Percentiles rank a stretch among this genome's conserved stretches.
These are phyloP conservation scores for Ajuga chamaepitys DNA, from an alignment of 257 asterid genomes.

Conservation along the genomic window DNA sequence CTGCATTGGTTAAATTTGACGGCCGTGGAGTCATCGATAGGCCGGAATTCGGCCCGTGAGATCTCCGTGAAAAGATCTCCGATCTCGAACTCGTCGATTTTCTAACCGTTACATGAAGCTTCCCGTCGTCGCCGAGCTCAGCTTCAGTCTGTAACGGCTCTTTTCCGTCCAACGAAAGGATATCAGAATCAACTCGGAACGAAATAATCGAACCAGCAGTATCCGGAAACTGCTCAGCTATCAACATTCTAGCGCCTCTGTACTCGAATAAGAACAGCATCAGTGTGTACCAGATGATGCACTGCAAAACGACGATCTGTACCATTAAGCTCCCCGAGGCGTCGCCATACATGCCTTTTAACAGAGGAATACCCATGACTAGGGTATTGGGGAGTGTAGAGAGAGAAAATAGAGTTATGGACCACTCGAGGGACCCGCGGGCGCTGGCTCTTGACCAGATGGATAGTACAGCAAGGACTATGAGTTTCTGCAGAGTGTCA, in stretches of 20 bases:
- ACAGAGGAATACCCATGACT: constrained; percentile 63
- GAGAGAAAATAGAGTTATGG: constrained; percentile 58
- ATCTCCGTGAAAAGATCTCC: constrained; percentile 42
- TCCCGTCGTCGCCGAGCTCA: constrained; percentile 64
- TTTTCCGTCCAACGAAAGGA: constrained; percentile 49
- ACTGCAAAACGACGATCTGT: constrained; percentile 61
- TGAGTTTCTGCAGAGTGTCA: constrained; percentile 56
- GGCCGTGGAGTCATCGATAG: constrained; percentile 47
- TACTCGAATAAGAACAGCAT: constrained; percentile 62
- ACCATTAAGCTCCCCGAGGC: constrained; percentile 52
- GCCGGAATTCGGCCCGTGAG: constrained; percentile 37
- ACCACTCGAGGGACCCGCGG: constrained; percentile 61
- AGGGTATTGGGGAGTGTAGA: constrained; percentile 64
- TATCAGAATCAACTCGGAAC: constrained; percentile 55
- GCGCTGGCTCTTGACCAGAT: constrained; percentile 45
- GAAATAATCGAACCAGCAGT: constrained; percentile 52
- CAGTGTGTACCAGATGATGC: constrained; percentile 67
- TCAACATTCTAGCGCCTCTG: constrained; percentile 56
- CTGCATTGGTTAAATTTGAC: constrained; percentile 56
- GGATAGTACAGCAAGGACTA: constrained; percentile 40
- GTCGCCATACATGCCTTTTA: constrained; percentile 60
- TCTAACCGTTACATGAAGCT: constrained; percentile 56
- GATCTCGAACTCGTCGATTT: constrained; percentile 55
- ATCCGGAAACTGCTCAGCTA: constrained; percentile 69
- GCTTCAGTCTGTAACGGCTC: constrained; percentile 59